phyloP scores from a whole-genome alignment of 768 basidiomycete genomes.

The Trametes elegans region DNA sequence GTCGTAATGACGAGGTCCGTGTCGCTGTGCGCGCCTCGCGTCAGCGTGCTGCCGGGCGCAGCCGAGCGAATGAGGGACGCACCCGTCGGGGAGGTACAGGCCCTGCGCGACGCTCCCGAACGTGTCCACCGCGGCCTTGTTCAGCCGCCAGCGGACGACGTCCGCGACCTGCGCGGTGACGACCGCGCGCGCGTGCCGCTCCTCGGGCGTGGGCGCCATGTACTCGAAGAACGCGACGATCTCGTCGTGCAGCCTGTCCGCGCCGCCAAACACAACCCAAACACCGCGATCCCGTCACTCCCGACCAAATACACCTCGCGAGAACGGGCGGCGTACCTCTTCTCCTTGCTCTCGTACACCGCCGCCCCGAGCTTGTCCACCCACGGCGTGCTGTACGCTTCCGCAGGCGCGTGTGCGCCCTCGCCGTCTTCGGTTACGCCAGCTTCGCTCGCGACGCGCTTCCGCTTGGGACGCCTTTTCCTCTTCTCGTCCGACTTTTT shows the following conservation, averaged over 20 bases:
- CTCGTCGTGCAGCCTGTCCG: constrained; percentile 58
- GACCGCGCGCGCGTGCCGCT: constrained; percentile 43
- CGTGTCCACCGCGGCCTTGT: constrained; percentile 44
- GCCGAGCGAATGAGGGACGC: constrained; percentile 19
- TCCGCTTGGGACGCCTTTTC: constrained; percentile 8
- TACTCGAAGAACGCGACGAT: constrained; percentile 56
- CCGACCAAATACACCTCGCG: neutral
- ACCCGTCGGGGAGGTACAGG: constrained; percentile 63
- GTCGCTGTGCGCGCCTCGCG: constrained; percentile 42
- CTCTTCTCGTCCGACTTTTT: constrained; percentile 3
- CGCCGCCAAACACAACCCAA: neutral
- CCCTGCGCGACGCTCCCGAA: constrained; percentile 65
- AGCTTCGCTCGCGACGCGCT: constrained; percentile 5
- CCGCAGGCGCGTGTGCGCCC: neutral
- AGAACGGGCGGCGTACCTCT: constrained; percentile 27
- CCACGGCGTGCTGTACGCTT: constrained; percentile 24
- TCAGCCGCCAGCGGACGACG: constrained; percentile 44
- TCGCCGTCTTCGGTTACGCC: constrained; percentile 1
- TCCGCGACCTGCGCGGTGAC: constrained; percentile 47
- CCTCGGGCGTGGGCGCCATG: constrained; percentile 51
- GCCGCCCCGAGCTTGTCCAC: constrained; percentile 24
- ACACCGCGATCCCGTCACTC: too few species aligned
- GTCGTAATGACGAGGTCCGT: constrained; percentile 56
- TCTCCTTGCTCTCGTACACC: constrained; percentile 29
- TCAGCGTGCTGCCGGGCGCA: neutral